Evolutionary conservation across 306 rosid species (phyloP), one percentile per base, ranked within the genome.

Genomic region (Trichosanthes truncata): DNA sequence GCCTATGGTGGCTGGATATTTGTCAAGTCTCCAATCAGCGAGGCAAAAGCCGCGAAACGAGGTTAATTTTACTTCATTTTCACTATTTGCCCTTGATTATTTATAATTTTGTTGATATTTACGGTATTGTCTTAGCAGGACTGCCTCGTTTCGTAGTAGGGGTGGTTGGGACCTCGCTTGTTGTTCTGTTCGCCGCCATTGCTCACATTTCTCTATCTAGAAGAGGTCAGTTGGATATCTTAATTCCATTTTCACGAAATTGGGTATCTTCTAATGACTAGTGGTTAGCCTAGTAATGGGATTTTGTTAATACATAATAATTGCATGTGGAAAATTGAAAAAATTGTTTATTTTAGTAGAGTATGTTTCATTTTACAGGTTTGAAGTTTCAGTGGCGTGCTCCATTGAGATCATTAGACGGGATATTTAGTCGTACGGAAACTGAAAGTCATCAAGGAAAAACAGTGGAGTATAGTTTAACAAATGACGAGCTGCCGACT

Each of bases 1-100:
- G 82, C 80, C 51, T 87, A 80, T 76, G 88, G 89, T 57, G 98
- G 98, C 4, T 91, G 98, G 98, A 89, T 84, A 49, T 8, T 83
- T 62, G 48, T 81, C 38, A 87, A 89, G 11, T 3, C 81, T 63
- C 91, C 91, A 23, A 33, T 72, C 72, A 84, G 0, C 35, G 75
- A 38, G 35, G 76, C 52, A 59, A 78, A 79, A 43, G 78, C 33
- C 35, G 76, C 45, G 56, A 78, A 77, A 49, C 83, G 74, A 74
- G 91, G 91, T 88, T n/a, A 21, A 9, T 71, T 55, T 73, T 55
- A 79, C 60, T 59, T 61, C 3, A 3, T 6, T 35, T 6, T 35
- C 53, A 46, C 35, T 23, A 21, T 1, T 49, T 4, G 7, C 12
- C 3, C 9, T 35, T 48, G 9, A 21, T 14, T 45, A 68, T 56